Base-by-base conservation (phyloP, 176 grass and related monocot species). In the Aegilops speltoides region DNA sequence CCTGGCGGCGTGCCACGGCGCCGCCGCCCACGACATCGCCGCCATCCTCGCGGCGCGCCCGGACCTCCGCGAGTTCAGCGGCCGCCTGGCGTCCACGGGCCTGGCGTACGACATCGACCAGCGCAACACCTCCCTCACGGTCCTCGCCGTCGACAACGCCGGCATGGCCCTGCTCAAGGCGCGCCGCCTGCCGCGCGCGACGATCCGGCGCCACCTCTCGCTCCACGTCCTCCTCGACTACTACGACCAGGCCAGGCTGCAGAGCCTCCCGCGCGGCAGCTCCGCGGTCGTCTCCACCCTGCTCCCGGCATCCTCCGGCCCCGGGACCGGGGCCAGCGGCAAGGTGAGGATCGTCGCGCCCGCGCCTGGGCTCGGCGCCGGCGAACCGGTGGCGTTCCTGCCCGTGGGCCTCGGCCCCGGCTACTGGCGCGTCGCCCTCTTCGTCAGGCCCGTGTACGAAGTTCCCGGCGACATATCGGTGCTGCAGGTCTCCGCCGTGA, bases 221-320 rank as follows among this genome's bases (percentile, higher is more conserved):
- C 73, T 97, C 50, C 94, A 97, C 84, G 79, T 91, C 80, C 75
- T 93, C 54, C 86, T 93, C 16, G 91, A 87, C 80, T 92, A 84
- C 76, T 89, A 91, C 37, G 37, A 40, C 37, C 37, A 9, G 37
- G 37, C 37, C 37, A 40, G 37, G 37, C 37, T 40, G 37, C 37
- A 40, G 37, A 40, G 2, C 37, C 37, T 40, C 37, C 37, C 37
- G 37, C 37, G 37, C 37, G 82, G 82, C 69, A 78, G 76, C 33
- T 56, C 69, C 23, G 84, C 79, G 19, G 61, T 82, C 4, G 66
- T 84, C 2, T 88, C 94, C 82, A 87, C 87, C 8, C 37, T 38
- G 37, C 37, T 38, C 82, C 89, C 84, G 86, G 92, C 45, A 2
- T 46, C 89, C 59, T 80, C 86, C 6, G 83, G 89, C 73, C 79